phyloP scores from a whole-genome alignment of 495 filamentous ascomycete species.

The Trichocladium antarcticum region DNA sequence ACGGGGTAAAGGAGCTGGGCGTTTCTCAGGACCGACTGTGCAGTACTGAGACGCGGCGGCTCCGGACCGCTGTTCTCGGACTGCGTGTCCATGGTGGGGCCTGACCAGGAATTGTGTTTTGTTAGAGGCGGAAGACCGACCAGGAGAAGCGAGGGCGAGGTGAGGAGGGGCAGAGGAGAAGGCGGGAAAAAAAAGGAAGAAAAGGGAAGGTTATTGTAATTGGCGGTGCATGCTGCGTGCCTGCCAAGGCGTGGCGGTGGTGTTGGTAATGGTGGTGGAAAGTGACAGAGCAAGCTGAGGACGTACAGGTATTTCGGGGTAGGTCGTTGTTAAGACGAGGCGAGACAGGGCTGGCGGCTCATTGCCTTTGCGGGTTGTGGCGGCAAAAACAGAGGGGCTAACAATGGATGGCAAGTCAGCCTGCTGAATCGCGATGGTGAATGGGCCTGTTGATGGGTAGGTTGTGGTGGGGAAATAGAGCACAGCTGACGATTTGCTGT shows the following conservation, averaged over 20 bases:
- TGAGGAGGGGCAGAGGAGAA: background rate
- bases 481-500: constrained; percentile 12
- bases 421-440: background rate
- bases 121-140: constrained; percentile 9
- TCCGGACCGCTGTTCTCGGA: constrained; percentile 8
- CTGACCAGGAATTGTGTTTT: constrained; percentile 2
- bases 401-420: constrained; percentile 1
- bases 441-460: too few relatives aligned
- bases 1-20: constrained; percentile 36
- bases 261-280: background rate
- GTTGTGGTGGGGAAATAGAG: constrained; percentile 4
- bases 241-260: constrained; percentile 2
- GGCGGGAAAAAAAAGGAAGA: background rate
- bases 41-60: constrained; percentile 21
- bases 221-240: constrained; percentile 7
- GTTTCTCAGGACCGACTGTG: constrained; percentile 26
- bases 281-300: background rate
- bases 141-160: background rate
- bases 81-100: constrained; percentile 21
- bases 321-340: constrained; percentile 8
- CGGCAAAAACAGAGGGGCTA: constrained; percentile 20
- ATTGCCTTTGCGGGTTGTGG: constrained; percentile 22
- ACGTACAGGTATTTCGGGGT: constrained; percentile 14
- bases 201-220: background rate
- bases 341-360: constrained; percentile 19